A percentile compares a stretch with the other conserved stretches of the same genome.
phyloP scores from a whole-genome alignment of 202 grass and related monocot species.

The Musa balbisiana region DNA sequence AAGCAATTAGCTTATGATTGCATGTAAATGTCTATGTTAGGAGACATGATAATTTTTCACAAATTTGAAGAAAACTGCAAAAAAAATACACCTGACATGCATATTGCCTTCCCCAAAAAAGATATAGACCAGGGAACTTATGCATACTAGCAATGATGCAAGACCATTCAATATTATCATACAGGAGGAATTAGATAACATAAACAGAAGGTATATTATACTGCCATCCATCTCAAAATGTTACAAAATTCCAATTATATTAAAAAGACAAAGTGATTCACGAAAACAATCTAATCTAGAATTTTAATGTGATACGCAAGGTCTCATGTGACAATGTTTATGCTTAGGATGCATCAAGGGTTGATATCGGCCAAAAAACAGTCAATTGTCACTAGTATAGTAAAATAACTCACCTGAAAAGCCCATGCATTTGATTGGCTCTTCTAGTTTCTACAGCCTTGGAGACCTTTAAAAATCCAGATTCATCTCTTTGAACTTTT shows the following conservation, averaged over 20 bases:
- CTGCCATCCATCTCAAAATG: neutral
- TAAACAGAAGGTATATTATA: neutral
- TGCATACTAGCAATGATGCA: too few species aligned
- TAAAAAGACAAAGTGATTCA: neutral
- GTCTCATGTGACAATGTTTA: neutral
- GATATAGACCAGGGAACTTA: too few species aligned
- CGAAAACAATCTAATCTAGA: neutral
- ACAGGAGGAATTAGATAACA: neutral
- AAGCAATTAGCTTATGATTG: too few species aligned
- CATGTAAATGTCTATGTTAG: too few species aligned
- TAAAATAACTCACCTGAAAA: constrained; percentile 66
- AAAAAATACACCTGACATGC: too few species aligned
- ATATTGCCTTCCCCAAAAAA: too few species aligned
- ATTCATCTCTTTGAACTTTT: constrained; percentile 65
- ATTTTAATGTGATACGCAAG: neutral
- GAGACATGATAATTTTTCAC: too few species aligned
- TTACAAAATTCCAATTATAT: neutral
- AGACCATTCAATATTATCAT: neutral
- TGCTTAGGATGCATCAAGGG: neutral
- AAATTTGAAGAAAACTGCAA: too few species aligned
- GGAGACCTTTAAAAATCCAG: constrained; percentile 52
- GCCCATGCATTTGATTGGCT: constrained; percentile 92
- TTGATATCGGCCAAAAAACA: neutral
- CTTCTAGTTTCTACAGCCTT: constrained; percentile 70
- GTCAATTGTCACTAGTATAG: neutral